Evolutionary conservation across 1,284 basidiomycete species (phyloP).

Genomic region (Ceratobasidium sp.): DNA sequence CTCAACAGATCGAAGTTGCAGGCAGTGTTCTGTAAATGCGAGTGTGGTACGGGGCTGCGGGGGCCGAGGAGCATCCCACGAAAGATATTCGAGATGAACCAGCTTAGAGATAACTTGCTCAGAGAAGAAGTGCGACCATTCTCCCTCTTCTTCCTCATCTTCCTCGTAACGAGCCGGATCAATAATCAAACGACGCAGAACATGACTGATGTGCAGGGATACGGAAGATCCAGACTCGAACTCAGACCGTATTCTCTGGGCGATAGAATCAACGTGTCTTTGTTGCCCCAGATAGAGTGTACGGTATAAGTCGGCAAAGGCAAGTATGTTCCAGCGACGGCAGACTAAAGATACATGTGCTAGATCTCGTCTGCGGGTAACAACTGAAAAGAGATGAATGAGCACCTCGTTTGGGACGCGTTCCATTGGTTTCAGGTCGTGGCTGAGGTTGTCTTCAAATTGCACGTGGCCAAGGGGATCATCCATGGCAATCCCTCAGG

Average conservation of each 20-base stretch:
- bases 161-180: slow-evolving; percentile 25
- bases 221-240: background rate
- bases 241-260: background rate
- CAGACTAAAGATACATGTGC: too few relatives aligned
- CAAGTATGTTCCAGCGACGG: too few relatives aligned
- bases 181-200: slow-evolving; percentile 6
- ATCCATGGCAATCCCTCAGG: too few relatives aligned
- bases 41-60: slow-evolving; percentile 4
- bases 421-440: too few relatives aligned
- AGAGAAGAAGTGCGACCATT: background rate
- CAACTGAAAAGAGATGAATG: too few relatives aligned
- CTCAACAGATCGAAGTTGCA: slow-evolving; percentile 4
- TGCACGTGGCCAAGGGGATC: too few relatives aligned
- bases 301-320: background rate
- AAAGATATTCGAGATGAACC: background rate
- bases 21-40: slow-evolving; percentile 6
- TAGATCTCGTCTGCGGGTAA: too few relatives aligned
- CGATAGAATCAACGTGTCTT: slow-evolving; percentile 8
- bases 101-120: slow-evolving; percentile 14
- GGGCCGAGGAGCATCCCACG: slow-evolving; percentile 22
- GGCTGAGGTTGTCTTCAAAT: too few relatives aligned
- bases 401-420: too few relatives aligned
- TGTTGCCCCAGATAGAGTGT: slow-evolving; percentile 7
- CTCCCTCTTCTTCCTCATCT: too few relatives aligned
- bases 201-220: background rate